A percentile compares a stretch with the other conserved stretches of the same genome.
These are phyloP conservation scores for Scleroderma citrinum DNA, from an alignment of 768 basidiomycete genomes.

Conservation along the genomic window DNA sequence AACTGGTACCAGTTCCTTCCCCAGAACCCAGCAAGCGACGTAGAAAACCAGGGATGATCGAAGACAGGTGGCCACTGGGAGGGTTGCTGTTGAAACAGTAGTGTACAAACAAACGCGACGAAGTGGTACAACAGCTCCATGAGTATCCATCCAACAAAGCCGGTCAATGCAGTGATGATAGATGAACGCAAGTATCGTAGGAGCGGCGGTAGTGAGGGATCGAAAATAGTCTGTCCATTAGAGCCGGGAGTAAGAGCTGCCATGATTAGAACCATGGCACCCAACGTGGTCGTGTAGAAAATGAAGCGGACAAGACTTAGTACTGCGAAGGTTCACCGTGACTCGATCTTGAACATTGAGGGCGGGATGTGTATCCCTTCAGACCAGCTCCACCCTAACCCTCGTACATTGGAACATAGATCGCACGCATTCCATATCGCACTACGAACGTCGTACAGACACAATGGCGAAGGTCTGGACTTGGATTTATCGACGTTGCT, in stretches of 20 bases:
- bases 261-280: neutral
- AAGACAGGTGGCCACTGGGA: slow-evolving; percentile 62
- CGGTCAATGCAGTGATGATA: slow-evolving; percentile 37
- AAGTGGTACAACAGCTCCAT: slow-evolving; percentile 41
- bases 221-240: slow-evolving; percentile 34
- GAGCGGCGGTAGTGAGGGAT: slow-evolving; percentile 27
- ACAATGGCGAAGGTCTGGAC: neutral
- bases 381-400: slow-evolving; percentile 23
- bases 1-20: slow-evolving; percentile 62
- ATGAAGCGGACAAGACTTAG: slow-evolving; percentile 10
- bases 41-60: slow-evolving; percentile 48
- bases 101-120: slow-evolving; percentile 37
- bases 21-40: slow-evolving; percentile 62
- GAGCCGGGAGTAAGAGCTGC: slow-evolving; percentile 31
- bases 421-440: slow-evolving; percentile 27
- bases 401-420: slow-evolving; percentile 18
- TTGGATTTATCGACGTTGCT: neutral
- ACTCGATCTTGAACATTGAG: slow-evolving; percentile 13
- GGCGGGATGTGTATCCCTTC: slow-evolving; percentile 9
- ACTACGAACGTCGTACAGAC: neutral
- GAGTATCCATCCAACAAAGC: slow-evolving; percentile 39
- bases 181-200: slow-evolving; percentile 38
- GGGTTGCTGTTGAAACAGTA: slow-evolving; percentile 43
- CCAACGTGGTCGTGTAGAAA: slow-evolving; percentile 4
- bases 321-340: slow-evolving; percentile 12